Evolutionary conservation across 1,139 yeast genomes (phyloP), one percentile per base, ranked within the genome.

Genomic region (Lodderomyces orthopsilosis): DNA sequence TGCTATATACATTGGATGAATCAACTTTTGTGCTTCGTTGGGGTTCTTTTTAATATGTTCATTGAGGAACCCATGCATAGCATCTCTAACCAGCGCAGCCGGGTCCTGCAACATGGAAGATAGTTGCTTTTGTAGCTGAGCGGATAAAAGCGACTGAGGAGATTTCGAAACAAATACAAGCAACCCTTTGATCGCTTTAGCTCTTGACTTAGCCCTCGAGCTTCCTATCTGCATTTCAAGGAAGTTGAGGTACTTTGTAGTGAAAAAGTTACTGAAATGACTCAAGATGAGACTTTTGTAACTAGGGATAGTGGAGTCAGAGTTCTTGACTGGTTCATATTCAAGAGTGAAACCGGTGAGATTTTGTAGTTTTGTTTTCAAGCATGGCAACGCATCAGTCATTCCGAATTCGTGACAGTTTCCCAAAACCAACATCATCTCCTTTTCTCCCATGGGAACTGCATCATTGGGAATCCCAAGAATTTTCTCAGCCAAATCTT

Each of bases 11-110:
- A 85, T 63, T 9, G 77, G 68, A 21, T 58, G 63, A 56, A 77
- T 77, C 50, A 79, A 81, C 26, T 73, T 74, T 9, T 65, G 63
- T 22, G 75, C 67, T 19, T 73, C 61, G 1, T 66, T 71, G 0
- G 81, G 78, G 44, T 71, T 70, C 1, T 66, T 52, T 2, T 59
- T 52, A 39, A 84, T 57, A 48, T 77, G 81, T 41, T 74, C 74
- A 12, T 77, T 74, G 23, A 87, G 63, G 41, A 89, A 68, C 37
- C 87, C 95, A 22, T 88, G 65, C 1, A 83, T 82, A 0, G 95
- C 87, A 55, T 85, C 91, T 47, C 90, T 72, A 0, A 88, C 93
- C 43, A 83, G 74, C 0, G 95, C 79, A 1, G 91, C 85, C 1
- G 70, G 56, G 51, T 86, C 93, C 5, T 57, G 62, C 32, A 88